Percentiles rank a stretch among this genome's conserved stretches.
phyloP scores from a whole-genome alignment of 225 moss, liverwort and hornwort species.

The Antitrichia curtipendula region DNA sequence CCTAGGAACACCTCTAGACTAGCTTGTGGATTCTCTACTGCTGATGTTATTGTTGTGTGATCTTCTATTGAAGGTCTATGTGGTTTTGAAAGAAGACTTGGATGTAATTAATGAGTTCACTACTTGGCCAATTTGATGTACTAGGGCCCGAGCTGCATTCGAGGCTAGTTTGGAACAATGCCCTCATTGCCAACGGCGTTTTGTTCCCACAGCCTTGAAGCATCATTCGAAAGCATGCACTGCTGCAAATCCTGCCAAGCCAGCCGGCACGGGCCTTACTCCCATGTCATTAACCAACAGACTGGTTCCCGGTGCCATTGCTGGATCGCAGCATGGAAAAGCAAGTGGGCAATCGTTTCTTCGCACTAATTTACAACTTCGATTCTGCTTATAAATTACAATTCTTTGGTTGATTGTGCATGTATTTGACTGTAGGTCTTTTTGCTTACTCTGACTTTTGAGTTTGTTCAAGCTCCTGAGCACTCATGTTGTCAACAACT shows the following conservation, averaged over 20 bases:
- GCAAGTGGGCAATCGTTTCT: conserved; percentile 24
- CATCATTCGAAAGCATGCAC: conserved; percentile 55
- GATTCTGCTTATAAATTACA: neutral
- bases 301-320: conserved; percentile 27
- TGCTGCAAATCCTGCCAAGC: conserved; percentile 50
- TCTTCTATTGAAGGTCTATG: neutral
- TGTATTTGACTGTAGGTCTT: too few species aligned
- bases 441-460: neutral
- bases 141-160: conserved; percentile 58
- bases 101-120: neutral
- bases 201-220: conserved; percentile 37
- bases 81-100: neutral
- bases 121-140: neutral
- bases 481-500: neutral
- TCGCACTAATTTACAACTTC: neutral
- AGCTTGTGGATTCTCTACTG: neutral
- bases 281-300: conserved; percentile 51
- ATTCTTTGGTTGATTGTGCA: neutral
- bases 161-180: conserved; percentile 45
- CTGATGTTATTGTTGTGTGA: neutral
- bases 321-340: conserved; percentile 27
- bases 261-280: conserved; percentile 53
- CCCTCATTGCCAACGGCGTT: conserved; percentile 42
- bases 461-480: neutral
- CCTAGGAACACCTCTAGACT: too few species aligned